Evolutionary conservation across 1,284 basidiomycete genomes (phyloP), one percentile per base, ranked within the genome.

Genomic region (Phylloboletellus chloephorus): DNA sequence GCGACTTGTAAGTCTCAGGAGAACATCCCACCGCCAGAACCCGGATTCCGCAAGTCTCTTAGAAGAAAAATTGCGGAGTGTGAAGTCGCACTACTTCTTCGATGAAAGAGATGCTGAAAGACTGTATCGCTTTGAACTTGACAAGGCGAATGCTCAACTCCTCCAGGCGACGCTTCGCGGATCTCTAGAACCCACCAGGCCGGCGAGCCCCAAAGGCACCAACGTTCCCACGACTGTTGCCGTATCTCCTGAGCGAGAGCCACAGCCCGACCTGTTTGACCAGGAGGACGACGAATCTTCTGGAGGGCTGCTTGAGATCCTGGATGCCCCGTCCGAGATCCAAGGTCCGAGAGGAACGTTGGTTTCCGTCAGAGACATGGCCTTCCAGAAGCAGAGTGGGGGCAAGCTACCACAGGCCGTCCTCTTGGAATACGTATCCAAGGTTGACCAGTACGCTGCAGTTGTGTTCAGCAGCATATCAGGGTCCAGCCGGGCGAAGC

Each of bases 381-480:
- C 74, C 10, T 70, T 87, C 26, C 87, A 88, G 1, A 95, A 88
- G 63, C 79, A 87, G 52, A 85, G 83, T 69, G 81, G 86, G 26
- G 80, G 81, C 29, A 76, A 78, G 38, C 80, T 80, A 19, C 86
- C 90, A 11, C 88, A 82, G 58, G 65, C 56, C n/a, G 58, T 88
- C 3, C 69, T 93, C 24, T 61, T 71, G 34, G 87, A 90, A 46
- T 70, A 71, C 12, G 78, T 89, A 6, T 57, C 67, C 24, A 87
- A 83, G 53, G 48, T 67, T 16, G 87, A 95, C 58, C 73, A 77
- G 44, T 85, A 85, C 57, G 88, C 91, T 9, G 78, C 79, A 8
- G 69, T 88, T 48, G 72, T 76, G 3, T 96, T 88, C 58, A 68
- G 59, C 11, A 65, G 68, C 13, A 63, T 90, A 20, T 88, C 86